Percentiles rank a stretch among this genome's conserved stretches.
These are phyloP conservation scores for Barbarea vulgaris DNA, from an alignment of 345 rosid species.

Conservation along the genomic window DNA sequence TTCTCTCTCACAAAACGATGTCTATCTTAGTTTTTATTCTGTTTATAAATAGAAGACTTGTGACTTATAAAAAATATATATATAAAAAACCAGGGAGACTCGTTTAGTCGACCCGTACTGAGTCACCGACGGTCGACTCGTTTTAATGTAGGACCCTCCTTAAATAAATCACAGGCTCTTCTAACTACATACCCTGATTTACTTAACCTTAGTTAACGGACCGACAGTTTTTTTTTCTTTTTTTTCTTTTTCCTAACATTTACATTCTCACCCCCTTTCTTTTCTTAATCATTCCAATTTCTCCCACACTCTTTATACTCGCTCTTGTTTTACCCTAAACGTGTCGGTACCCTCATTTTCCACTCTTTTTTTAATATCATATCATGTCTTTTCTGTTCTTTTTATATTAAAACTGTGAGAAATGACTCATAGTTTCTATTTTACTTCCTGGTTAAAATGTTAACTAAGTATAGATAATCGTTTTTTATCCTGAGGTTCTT, in stretches of 20 bases:
- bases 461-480: not conserved
- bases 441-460: not conserved
- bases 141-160: slow-evolving; percentile 43
- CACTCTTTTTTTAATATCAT: not conserved
- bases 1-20: slow-evolving; percentile 20
- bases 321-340: not conserved
- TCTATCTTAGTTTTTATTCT: slow-evolving; percentile 35
- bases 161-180: slow-evolving; percentile 19
- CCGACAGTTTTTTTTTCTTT: slow-evolving; percentile 57
- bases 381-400: not conserved
- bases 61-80: not conserved
- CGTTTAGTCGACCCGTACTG: slow-evolving; percentile 50
- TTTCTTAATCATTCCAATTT: not conserved
- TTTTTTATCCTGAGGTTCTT: not conserved
- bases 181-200: slow-evolving; percentile 53
- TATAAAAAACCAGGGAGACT: slow-evolving; percentile 21
- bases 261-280: slow-evolving; percentile 35
- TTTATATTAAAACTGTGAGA: not conserved
- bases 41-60: slow-evolving; percentile 41
- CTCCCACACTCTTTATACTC: not conserved
- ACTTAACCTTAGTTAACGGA: slow-evolving; percentile 54
- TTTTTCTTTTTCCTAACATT: not conserved
- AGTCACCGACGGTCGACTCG: slow-evolving; percentile 82
- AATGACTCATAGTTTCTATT: not conserved
- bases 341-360: slow-evolving; percentile 36